phyloP scores from a whole-genome alignment of 345 rosid genomes.

The Salix suchowensis region DNA sequence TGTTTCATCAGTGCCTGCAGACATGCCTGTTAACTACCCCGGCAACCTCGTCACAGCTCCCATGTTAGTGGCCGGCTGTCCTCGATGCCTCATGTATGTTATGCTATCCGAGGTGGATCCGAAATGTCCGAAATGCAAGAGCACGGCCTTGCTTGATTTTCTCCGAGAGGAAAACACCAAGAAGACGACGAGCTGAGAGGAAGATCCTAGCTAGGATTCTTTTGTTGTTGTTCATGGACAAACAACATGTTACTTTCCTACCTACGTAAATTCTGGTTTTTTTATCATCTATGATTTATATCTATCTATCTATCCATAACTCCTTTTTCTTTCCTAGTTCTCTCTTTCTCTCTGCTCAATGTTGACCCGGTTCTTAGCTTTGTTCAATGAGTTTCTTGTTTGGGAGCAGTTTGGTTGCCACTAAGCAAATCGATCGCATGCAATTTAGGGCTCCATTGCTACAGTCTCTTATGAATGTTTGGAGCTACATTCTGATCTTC shows the following conservation, averaged over 20 bases:
- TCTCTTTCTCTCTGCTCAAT: neutral
- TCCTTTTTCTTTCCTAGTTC: neutral
- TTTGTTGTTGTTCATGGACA: neutral
- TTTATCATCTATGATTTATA: neutral
- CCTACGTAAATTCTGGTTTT: neutral
- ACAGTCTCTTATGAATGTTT: neutral
- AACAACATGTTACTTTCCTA: neutral
- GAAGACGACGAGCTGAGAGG: neutral
- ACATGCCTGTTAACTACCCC: neutral
- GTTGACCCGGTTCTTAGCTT: neutral
- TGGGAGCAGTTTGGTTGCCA: neutral
- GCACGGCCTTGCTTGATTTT: slow-evolving; percentile 47
- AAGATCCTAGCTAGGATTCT: neutral
- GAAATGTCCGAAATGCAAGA: slow-evolving; percentile 56
- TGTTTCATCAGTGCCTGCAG: slow-evolving; percentile 34
- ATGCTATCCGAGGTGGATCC: slow-evolving; percentile 52
- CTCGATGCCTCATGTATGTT: slow-evolving; percentile 57
- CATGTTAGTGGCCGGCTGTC: slow-evolving; percentile 55
- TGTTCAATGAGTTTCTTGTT: neutral
- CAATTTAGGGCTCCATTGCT: neutral
- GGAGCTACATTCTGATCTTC: neutral
- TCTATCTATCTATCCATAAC: neutral
- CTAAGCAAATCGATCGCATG: neutral
- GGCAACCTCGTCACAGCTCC: slow-evolving; percentile 16
- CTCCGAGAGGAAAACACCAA: neutral